Percentiles rank a stretch among this genome's conserved stretches.
Conservation (phyloP, 2,329 filamentous ascomycete species). For the Tolypocladium endophyticum region DNA sequence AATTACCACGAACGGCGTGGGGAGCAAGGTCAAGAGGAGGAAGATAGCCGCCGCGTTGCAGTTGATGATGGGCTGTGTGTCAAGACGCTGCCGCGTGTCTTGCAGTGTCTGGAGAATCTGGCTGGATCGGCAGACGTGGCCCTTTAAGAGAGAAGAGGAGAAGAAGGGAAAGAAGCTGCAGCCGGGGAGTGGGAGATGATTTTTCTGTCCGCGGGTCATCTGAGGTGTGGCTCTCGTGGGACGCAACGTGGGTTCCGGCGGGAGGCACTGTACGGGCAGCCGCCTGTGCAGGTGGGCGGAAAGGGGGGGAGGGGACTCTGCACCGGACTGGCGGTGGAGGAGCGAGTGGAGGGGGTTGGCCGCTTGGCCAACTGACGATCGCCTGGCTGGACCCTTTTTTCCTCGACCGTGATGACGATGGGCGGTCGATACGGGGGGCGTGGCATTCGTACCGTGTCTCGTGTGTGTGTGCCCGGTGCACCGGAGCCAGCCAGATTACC, state of each 20-base stretch:
- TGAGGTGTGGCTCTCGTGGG: neutral
- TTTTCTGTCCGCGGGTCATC: neutral
- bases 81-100: neutral
- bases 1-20: neutral
- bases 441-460: too few relatives aligned
- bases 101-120: neutral
- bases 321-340: neutral
- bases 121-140: neutral
- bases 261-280: neutral
- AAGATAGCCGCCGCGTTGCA: neutral
- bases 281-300: neutral
- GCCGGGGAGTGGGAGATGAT: neutral
- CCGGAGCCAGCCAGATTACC: too few relatives aligned
- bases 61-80: neutral
- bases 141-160: neutral
- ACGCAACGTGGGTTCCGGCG: neutral
- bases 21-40: neutral
- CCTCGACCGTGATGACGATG: neutral
- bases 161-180: neutral
- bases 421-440: neutral
- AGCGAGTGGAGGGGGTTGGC: neutral
- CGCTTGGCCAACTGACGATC: neutral
- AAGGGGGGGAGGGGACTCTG: neutral
- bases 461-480: neutral
- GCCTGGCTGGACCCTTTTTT: neutral